These are phyloP conservation scores for Letharia columbiana DNA, from an alignment of 495 filamentous ascomycete genomes.

Conservation along the genomic window DNA sequence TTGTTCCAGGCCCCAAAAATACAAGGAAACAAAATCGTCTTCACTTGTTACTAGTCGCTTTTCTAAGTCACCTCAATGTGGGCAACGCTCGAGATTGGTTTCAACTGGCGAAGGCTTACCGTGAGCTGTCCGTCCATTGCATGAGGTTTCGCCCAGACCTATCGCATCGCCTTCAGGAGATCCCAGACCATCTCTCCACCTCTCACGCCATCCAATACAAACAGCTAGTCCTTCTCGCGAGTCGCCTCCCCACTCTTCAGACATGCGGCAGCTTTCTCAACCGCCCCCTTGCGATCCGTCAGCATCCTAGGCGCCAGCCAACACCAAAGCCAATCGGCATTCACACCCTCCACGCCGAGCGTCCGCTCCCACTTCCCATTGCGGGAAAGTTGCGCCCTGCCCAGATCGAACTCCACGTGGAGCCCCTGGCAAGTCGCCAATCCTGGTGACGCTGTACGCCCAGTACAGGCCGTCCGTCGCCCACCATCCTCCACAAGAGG, in stretches of 20 bases:
- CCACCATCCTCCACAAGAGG: not conserved
- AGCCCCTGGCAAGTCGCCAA: not conserved
- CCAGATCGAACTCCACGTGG: not conserved
- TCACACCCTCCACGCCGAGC: not conserved
- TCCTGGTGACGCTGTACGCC: not conserved
- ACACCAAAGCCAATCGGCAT: not conserved
- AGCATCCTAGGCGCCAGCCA: not conserved
- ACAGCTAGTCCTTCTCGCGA: not conserved
- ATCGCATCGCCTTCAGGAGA: not conserved
- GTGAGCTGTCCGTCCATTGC: too few relatives aligned
- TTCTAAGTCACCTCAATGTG: too few relatives aligned
- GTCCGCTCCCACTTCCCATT: not conserved
- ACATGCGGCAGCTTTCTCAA: not conserved
- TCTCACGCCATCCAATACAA: not conserved
- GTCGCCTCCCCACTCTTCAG: not conserved
- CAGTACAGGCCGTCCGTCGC: not conserved
- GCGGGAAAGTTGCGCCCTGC: not conserved
- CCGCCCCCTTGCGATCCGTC: not conserved
- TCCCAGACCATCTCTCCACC: not conserved
- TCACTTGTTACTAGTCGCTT: too few relatives aligned
- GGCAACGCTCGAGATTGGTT: too few relatives aligned
- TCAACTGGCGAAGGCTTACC: too few relatives aligned
- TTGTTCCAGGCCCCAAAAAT: too few relatives aligned
- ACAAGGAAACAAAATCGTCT: too few relatives aligned
- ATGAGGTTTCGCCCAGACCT: not conserved